Evolutionary conservation across 148 eudicot species (phyloP), one percentile per base, ranked within the genome.

Genomic region (Rhododendron williamsianum): DNA sequence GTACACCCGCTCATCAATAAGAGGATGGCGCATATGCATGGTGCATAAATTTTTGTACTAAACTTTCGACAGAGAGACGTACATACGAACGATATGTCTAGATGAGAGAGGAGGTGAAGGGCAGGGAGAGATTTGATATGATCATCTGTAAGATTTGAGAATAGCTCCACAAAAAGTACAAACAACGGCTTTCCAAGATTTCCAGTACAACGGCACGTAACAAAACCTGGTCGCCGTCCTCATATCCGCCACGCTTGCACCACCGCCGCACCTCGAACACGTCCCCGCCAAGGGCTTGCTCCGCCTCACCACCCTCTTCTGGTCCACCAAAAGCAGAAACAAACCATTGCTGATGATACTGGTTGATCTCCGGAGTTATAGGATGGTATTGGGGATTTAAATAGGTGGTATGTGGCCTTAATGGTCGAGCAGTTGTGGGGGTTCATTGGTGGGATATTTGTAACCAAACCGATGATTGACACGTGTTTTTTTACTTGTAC

Each of bases 171-270:
- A 94, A 48, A 90, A 90, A 58, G 91, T 87, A 83, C 98, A 94
- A 16, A 92, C 85, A 86, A 94, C 91, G 78, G 95, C 95, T 82
- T 91, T 93, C 93, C 92, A 93, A 74, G 89, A 89, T 81, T 89
- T 90, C 87, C 88, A 86, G 78, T 94, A 91, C 38, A 94, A 87
- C 43, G 95, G 95, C 65, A 94, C 83, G 69, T 56, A 89, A 87
- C 94, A 93, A 86, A 91, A 91, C 78, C 93, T 89, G 0, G 94
- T 92, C 13, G 85, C 48, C 11, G 91, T 91, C 76, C 86, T 84
- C 91, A 92, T 92, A 58, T 93, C 95, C 0, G 97, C 97, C 54
- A 94, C 93, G n/a, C 87, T 91, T 0, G 98, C 98, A 1, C 93
- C 91, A 8, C 92, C 73, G 0, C 92, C 89, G 82, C 98, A 94